Percentiles rank a stretch among this genome's conserved stretches.
Conservation (phyloP, 163 green algal genomes). For the Scenedesmus sp. region DNA sequence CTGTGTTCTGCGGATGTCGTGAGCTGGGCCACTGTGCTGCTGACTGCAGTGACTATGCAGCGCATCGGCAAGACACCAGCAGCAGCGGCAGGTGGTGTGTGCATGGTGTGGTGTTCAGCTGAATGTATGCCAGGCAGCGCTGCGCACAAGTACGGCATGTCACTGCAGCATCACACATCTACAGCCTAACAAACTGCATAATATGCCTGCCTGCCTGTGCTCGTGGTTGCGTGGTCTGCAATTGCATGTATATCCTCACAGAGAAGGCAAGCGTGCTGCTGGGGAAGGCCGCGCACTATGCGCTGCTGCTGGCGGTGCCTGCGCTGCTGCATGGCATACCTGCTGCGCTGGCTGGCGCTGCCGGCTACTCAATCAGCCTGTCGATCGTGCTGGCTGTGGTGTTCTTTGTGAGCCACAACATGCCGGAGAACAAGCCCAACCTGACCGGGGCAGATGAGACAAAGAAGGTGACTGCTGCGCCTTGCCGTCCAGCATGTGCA, state of each 20-base stretch:
- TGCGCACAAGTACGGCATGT: too few species aligned
- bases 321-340: conserved; percentile 64
- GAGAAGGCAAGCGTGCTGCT: conserved; percentile 75
- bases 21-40: neutral
- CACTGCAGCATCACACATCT: too few species aligned
- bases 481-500: neutral
- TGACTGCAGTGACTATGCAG: neutral
- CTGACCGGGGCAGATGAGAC: conserved; percentile 51
- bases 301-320: conserved; percentile 72
- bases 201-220: neutral
- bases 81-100: neutral
- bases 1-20: neutral
- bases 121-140: too few species aligned
- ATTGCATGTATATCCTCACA: neutral
- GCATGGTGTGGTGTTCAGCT: neutral
- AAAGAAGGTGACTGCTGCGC: conserved; percentile 50
- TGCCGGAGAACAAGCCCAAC: conserved; percentile 80
- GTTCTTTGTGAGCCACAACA: conserved; percentile 91
- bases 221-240: neutral
- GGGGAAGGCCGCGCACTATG: conserved; percentile 84
- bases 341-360: conserved; percentile 61
- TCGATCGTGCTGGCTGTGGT: conserved; percentile 81
- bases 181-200: neutral
- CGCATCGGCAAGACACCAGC: neutral
- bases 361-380: conserved; percentile 61